phyloP scores from a whole-genome alignment of 2,329 filamentous ascomycete genomes.

The Nigrospora sphaerica region DNA sequence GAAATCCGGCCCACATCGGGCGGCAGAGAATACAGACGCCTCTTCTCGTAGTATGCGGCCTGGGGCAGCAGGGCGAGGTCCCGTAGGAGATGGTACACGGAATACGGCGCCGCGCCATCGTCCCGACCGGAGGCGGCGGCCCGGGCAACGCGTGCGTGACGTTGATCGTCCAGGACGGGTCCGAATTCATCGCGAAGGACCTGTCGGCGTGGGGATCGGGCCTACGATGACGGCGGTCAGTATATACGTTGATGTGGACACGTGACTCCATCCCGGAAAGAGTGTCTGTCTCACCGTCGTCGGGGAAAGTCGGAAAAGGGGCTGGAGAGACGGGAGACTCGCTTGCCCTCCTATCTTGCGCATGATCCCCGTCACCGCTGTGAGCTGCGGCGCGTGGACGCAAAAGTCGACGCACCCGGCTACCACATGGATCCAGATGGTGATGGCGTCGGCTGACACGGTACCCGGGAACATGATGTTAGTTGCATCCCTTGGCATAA shows the following conservation, averaged over 20 bases:
- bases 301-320: no score
- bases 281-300: no score
- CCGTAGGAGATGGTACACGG: slow-evolving; percentile 3
- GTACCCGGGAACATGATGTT: not conserved
- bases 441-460: slow-evolving; percentile 1
- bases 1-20: not conserved
- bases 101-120: not conserved
- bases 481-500: no score
- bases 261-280: no score
- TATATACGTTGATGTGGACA: no score
- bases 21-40: slow-evolving; percentile 1
- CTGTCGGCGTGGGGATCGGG: not conserved
- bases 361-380: not conserved
- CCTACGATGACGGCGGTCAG: no score
- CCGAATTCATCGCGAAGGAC: not conserved
- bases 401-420: not conserved
- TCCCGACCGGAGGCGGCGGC: not conserved
- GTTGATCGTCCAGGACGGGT: not conserved
- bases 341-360: not conserved
- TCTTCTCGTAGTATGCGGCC: slow-evolving; percentile 1
- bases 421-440: slow-evolving; percentile 1
- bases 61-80: not conserved
- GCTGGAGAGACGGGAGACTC: no score
- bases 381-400: not conserved
- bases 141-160: not conserved